Evolutionary conservation across 1,284 basidiomycete species (phyloP), one percentile per base, ranked within the genome.

Genomic region (Agaricales sp.): DNA sequence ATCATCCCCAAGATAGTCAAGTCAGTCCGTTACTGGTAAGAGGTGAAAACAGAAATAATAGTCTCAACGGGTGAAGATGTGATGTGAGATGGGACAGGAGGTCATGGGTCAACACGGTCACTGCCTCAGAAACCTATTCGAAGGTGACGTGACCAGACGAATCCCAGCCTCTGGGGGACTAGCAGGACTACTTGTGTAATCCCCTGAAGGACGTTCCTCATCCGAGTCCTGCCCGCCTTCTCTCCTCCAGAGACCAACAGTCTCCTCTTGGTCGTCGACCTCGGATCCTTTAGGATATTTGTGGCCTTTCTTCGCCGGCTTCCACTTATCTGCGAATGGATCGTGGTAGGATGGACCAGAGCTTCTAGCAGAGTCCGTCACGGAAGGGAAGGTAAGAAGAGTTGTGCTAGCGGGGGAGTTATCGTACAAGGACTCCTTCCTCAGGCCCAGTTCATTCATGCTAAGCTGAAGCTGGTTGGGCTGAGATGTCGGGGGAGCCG

Each of bases 311-410:
- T 53, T 43, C 45, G 57, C 55, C 41, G 62, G 60, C n/a, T 19
- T 21, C 41, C 41, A 43, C n/a, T n/a, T 8, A 8, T 35, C 30
- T 19, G 41, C 41, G 8, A 43, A 21, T n/a, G 30, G 30, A 11
- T 8, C n/a, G n/a, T 35, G 8, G n/a, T 35, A 35, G 11, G 30
- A n/a, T 35, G 30, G n/a, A 8, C 30, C 30, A 11, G 30, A 35
- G 53, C 69, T 71, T 48, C 63, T 60, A 19, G 67, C 67, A 1
- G 70, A 71, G 51, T 74, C 73, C n/a, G 72, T 74, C 41, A 73
- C 67, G 26, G 68, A 71, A 6, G 72, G 70, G 63, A 73, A 74
- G 13, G 67, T 67, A 53, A 71, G 52, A 51, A 74, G 54, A 45
- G 71, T 70, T 25, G 61, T 63, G 24, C 63, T 55, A 35, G 57